These are phyloP conservation scores for Aspergillus sp. DNA, from an alignment of 2,329 filamentous ascomycete genomes.

Conservation along the genomic window DNA sequence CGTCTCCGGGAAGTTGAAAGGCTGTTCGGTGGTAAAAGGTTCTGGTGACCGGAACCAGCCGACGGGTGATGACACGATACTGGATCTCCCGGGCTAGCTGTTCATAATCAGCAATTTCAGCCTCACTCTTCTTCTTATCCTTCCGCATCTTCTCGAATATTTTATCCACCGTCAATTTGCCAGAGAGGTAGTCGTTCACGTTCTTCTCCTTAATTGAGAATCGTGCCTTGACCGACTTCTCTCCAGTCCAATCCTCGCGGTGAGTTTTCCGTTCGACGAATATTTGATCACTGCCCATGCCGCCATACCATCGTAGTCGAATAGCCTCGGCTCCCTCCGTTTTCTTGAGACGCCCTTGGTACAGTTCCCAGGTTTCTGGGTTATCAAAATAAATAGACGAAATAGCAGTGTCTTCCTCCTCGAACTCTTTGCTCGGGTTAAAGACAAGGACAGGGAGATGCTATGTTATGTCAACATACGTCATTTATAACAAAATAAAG, in stretches of 20 bases:
- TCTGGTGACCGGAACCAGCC: constrained; percentile 83
- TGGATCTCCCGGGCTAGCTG: constrained; percentile 88
- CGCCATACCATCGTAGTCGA: constrained; percentile 94
- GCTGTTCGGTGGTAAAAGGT: constrained; percentile 98
- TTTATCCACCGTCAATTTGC: constrained; percentile 78
- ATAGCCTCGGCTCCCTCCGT: constrained; percentile 97
- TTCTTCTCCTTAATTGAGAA: constrained; percentile 97
- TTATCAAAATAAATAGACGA: constrained; percentile 99
- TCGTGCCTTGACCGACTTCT: constrained; percentile 97
- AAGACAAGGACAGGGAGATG: constrained; percentile 96
- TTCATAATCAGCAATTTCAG: constrained; percentile 87
- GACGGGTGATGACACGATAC: constrained; percentile 84
- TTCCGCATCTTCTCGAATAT: constrained; percentile 97
- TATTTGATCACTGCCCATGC: constrained; percentile 91
- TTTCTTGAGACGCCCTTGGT: constrained; percentile 93
- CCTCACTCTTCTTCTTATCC: constrained; percentile 89
- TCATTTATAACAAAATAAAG: not conserved
- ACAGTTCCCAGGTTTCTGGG: constrained; percentile 87
- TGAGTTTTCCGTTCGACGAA: constrained; percentile 98
- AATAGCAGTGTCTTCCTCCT: constrained; percentile 85
- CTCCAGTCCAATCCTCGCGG: constrained; percentile 97
- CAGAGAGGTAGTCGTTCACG: constrained; percentile 84
- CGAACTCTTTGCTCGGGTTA: constrained; percentile 96
- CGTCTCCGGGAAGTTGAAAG: constrained; percentile 95
- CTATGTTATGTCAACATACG: constrained; percentile 30